Conservation (phyloP, 1,139 yeast species). For the Suhomyces wounanorum region DNA sequence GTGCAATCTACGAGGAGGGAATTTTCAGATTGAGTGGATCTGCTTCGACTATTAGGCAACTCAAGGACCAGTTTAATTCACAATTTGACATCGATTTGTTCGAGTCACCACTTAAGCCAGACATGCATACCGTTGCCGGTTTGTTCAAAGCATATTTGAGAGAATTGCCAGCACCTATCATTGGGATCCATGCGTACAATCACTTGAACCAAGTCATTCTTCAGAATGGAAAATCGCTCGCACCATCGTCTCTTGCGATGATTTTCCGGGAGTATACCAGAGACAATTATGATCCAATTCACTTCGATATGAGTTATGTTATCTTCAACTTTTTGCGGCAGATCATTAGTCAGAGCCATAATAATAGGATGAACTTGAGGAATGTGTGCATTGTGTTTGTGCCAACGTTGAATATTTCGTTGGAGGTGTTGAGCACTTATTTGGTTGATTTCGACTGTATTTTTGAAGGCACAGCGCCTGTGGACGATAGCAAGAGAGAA, state of each 20-base stretch:
- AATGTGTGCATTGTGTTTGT: constrained; percentile 85
- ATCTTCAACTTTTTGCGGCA: constrained; percentile 67
- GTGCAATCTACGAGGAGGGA: constrained; percentile 86
- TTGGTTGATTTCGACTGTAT: constrained; percentile 66
- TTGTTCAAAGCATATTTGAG: constrained; percentile 72
- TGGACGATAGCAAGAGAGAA: constrained; percentile 40
- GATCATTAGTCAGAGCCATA: constrained; percentile 61
- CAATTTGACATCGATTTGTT: constrained; percentile 71
- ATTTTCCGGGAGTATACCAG: constrained; percentile 35
- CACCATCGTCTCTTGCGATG: constrained; percentile 28
- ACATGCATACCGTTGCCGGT: constrained; percentile 80
- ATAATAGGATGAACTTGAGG: constrained; percentile 80
- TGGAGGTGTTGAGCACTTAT: constrained; percentile 62
- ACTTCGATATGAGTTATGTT: constrained; percentile 62
- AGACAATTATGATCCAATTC: constrained; percentile 39
- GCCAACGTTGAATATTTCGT: constrained; percentile 75
- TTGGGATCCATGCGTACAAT: constrained; percentile 52
- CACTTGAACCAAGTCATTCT: constrained; percentile 33
- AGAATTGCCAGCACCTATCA: constrained; percentile 65
- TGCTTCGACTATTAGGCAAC: constrained; percentile 69
- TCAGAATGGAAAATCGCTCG: constrained; percentile 14
- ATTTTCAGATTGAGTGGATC: constrained; percentile 91
- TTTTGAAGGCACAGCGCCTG: constrained; percentile 56
- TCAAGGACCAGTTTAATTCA: constrained; percentile 68
- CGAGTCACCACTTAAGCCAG: constrained; percentile 45